A percentile compares a stretch with the other conserved stretches of the same genome.
phyloP scores from a whole-genome alignment of 192 early-diverging fungal genomes.

The Geranomyces variabilis region DNA sequence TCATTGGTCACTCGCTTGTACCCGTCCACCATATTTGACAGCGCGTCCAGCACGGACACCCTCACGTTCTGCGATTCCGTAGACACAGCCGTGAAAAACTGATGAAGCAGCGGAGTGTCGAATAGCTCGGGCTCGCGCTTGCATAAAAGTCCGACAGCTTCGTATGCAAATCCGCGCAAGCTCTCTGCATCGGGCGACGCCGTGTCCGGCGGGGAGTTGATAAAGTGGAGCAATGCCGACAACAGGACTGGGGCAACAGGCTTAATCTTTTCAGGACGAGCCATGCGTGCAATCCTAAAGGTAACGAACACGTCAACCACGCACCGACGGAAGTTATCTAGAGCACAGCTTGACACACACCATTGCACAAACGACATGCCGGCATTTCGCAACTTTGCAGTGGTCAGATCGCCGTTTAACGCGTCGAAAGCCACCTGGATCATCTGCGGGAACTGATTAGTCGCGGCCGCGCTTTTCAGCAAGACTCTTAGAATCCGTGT shows the following conservation, averaged over 20 bases:
- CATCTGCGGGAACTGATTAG: slow-evolving; percentile 70
- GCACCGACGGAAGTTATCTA: too few relatives aligned
- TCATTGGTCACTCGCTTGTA: slow-evolving; percentile 37
- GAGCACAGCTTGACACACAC: slow-evolving; percentile 42
- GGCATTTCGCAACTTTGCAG: slow-evolving; percentile 66
- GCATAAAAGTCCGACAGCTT: slow-evolving; percentile 76
- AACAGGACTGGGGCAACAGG: slow-evolving; percentile 71
- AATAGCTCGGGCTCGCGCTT: slow-evolving; percentile 74
- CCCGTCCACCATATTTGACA: slow-evolving; percentile 75
- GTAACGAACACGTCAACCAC: not conserved
- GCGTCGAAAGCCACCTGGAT: slow-evolving; percentile 78
- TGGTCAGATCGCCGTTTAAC: slow-evolving; percentile 76
- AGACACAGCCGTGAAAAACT: slow-evolving; percentile 73
- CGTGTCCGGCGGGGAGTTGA: slow-evolving; percentile 28
- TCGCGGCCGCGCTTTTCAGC: slow-evolving; percentile 66
- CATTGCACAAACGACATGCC: slow-evolving; percentile 89
- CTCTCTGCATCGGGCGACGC: slow-evolving; percentile 17
- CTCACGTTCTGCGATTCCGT: slow-evolving; percentile 66
- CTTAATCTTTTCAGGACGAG: slow-evolving; percentile 52
- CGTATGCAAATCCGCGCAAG: slow-evolving; percentile 82
- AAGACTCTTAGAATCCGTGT: slow-evolving; percentile 64
- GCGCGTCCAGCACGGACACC: slow-evolving; percentile 78
- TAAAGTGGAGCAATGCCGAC: slow-evolving; percentile 71
- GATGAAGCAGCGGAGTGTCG: slow-evolving; percentile 64
- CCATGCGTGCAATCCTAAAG: not conserved